phyloP scores from a whole-genome alignment of 805 yeast species.

The Cyberlindnera suaveolens region DNA sequence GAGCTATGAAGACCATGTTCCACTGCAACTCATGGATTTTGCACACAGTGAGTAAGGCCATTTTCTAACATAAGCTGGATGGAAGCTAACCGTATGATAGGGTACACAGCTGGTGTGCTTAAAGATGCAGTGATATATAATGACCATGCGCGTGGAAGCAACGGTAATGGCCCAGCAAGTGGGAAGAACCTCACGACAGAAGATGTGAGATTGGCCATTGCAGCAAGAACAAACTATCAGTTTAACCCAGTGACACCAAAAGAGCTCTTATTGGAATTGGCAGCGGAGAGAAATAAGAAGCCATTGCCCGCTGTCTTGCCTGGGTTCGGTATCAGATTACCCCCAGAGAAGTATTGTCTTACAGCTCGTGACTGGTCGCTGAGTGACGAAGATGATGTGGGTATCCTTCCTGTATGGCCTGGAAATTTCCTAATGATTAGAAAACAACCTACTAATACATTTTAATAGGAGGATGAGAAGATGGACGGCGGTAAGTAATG shows the following conservation, averaged over 20 bases:
- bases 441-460: constrained; percentile 3
- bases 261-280: constrained; percentile 82
- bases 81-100: constrained; percentile 16
- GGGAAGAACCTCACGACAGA: constrained; percentile 67
- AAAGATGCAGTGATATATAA: constrained; percentile 86
- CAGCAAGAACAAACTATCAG: constrained; percentile 91
- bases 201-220: constrained; percentile 86
- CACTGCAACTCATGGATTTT: constrained; percentile 93
- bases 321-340: constrained; percentile 85
- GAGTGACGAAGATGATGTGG: constrained; percentile 37
- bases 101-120: constrained; percentile 79
- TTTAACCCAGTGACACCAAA: constrained; percentile 96
- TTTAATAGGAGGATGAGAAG: constrained; percentile 17
- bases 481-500: constrained; percentile 16
- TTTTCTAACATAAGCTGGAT: no score
- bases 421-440: not conserved
- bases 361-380: constrained; percentile 76
- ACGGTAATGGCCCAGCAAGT: constrained; percentile 20
- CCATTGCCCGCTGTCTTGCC: constrained; percentile 89
- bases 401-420: not conserved
- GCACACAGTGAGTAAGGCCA: constrained; percentile 54
- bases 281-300: constrained; percentile 85
- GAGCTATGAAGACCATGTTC: constrained; percentile 92
- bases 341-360: constrained; percentile 95
- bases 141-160: constrained; percentile 61